Evolutionary conservation across 192 early-diverging fungal genomes (phyloP).

Genomic region (Backusella circina): DNA sequence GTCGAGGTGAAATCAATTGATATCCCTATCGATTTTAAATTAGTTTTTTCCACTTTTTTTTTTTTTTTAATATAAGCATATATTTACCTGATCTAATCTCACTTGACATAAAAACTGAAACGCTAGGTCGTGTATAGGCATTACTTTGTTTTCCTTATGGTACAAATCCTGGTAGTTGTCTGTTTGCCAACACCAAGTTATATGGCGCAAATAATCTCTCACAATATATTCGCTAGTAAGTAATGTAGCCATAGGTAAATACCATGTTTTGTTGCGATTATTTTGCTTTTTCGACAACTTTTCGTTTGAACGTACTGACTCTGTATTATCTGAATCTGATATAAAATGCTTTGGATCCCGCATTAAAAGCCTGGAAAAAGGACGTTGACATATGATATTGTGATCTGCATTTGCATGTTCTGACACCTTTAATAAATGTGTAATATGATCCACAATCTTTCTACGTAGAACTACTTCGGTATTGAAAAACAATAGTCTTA

Average conservation of each 20-base stretch:
- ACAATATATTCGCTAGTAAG: slow-evolving; percentile 38
- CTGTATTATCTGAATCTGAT: background rate
- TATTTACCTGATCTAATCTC: slow-evolving; percentile 39
- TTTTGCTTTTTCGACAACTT: background rate
- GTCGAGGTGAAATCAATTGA: slow-evolving; percentile 34
- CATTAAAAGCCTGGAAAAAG: slow-evolving; percentile 43
- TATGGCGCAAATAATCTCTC: slow-evolving; percentile 46
- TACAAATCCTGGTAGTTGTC: slow-evolving; percentile 23
- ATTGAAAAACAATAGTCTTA: slow-evolving; percentile 29
- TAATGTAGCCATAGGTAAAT: slow-evolving; percentile 21
- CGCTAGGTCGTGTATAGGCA: slow-evolving; percentile 50
- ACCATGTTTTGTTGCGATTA: slow-evolving; percentile 20
- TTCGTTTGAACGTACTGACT: background rate
- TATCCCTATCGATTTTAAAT: slow-evolving; percentile 23
- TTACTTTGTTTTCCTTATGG: slow-evolving; percentile 33
- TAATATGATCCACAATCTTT: background rate
- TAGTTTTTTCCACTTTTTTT: background rate
- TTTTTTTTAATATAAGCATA: background rate
- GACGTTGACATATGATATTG: slow-evolving; percentile 36
- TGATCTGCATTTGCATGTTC: background rate
- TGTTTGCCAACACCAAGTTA: slow-evolving; percentile 45
- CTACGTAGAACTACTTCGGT: slow-evolving; percentile 5
- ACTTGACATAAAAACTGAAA: slow-evolving; percentile 54
- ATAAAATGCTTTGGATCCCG: slow-evolving; percentile 34
- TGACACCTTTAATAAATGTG: background rate